Conservation (phyloP, 176 grass and related monocot genomes). For the Ensete glaucum region DNA sequence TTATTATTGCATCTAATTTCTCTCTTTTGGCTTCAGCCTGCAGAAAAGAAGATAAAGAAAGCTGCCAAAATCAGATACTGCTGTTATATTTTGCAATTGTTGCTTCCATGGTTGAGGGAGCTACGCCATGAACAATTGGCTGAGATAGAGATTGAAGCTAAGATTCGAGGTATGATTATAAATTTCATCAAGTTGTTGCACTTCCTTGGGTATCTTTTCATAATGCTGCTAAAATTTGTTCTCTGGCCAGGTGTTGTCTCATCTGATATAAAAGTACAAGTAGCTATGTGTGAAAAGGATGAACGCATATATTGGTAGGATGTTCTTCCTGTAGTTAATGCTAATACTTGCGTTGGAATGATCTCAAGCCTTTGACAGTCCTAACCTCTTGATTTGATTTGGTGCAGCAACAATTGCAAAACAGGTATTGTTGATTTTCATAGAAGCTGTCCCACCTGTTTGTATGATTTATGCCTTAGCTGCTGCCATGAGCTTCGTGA, state of each 20-base stretch:
- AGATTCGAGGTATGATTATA: conserved; percentile 32
- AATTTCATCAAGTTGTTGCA: conserved; percentile 9
- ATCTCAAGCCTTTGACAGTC: neutral
- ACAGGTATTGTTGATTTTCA: conserved; percentile 74
- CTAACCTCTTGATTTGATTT: conserved; percentile 18
- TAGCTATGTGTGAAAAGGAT: conserved; percentile 33
- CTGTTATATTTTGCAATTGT: conserved; percentile 44
- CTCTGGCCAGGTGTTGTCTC: neutral
- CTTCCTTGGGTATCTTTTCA: conserved; percentile 1
- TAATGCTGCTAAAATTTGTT: conserved; percentile 4
- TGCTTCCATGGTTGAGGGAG: conserved; percentile 44
- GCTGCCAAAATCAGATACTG: conserved; percentile 10
- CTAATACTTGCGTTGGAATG: no score
- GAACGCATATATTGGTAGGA: conserved; percentile 30
- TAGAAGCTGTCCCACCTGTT: conserved; percentile 48
- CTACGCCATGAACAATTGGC: conserved; percentile 42
- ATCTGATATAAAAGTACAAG: conserved; percentile 27
- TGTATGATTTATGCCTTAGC: conserved; percentile 56
- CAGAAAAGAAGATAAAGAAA: neutral
- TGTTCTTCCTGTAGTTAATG: neutral
- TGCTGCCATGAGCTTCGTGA: conserved; percentile 61
- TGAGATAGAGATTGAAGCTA: conserved; percentile 49
- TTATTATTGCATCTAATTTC: no score
- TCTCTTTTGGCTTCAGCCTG: neutral
- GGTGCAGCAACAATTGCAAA: conserved; percentile 49